Percentiles rank a stretch among this genome's conserved stretches.
Conservation (phyloP, 2,329 filamentous ascomycete species). For the Penicillium oxalicum region DNA sequence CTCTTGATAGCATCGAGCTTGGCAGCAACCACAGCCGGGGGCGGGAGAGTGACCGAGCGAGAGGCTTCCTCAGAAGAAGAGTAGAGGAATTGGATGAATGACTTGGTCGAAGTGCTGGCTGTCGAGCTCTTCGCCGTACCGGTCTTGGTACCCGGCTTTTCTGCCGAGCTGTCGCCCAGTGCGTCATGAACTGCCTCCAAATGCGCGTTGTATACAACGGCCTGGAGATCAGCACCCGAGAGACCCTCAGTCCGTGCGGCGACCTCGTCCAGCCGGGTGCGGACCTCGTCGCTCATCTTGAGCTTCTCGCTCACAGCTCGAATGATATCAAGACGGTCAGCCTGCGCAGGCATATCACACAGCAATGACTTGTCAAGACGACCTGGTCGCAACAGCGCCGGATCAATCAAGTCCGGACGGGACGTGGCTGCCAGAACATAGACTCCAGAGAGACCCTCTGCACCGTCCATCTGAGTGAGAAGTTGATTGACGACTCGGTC, state of each 20-base stretch:
- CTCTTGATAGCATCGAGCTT: slow-evolving; percentile 76
- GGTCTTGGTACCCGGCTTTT: slow-evolving; percentile 37
- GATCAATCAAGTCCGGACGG: slow-evolving; percentile 89
- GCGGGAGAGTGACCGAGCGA: slow-evolving; percentile 57
- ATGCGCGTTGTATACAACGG: slow-evolving; percentile 91
- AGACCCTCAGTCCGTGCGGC: slow-evolving; percentile 79
- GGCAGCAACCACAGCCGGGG: slow-evolving; percentile 71
- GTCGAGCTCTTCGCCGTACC: slow-evolving; percentile 26
- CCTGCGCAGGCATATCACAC: slow-evolving; percentile 75
- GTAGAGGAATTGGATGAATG: slow-evolving; percentile 79
- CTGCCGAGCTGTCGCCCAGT: slow-evolving; percentile 53
- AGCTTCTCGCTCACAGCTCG: slow-evolving; percentile 76
- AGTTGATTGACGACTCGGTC: slow-evolving; percentile 98
- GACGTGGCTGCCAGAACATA: slow-evolving; percentile 95
- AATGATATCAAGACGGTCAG: slow-evolving; percentile 85
- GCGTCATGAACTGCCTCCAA: slow-evolving; percentile 95
- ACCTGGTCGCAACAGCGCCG: slow-evolving; percentile 82
- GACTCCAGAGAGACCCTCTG: slow-evolving; percentile 87
- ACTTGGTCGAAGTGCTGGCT: slow-evolving; percentile 32
- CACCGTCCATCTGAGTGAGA: slow-evolving; percentile 97
- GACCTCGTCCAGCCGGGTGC: slow-evolving; percentile 62
- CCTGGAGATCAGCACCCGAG: slow-evolving; percentile 89
- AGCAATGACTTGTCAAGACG: slow-evolving; percentile 88
- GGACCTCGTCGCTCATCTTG: slow-evolving; percentile 62
- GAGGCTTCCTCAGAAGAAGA: slow-evolving; percentile 52